Evolutionary conservation across 73 alveolate genomes (phyloP).

Genomic region (Tetrahymena elliotti): DNA sequence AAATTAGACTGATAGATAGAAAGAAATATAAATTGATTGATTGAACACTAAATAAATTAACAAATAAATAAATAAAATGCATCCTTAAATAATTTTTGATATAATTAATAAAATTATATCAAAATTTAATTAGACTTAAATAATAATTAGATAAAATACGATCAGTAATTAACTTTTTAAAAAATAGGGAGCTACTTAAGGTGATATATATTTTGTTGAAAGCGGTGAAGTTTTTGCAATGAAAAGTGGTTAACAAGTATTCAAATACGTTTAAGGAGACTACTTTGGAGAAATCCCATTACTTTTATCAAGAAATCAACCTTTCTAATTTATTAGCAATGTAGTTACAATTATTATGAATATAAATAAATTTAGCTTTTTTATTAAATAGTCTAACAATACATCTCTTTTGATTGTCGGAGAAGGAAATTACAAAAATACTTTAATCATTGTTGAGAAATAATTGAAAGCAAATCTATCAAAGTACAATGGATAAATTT

Average conservation of each 20-base stretch:
- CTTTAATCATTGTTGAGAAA: background rate
- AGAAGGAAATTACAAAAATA: background rate
- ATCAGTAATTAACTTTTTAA: background rate
- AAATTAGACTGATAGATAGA: too few relatives aligned
- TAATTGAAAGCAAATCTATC: background rate
- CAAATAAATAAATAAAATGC: too few relatives aligned
- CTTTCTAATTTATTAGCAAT: slow-evolving; percentile 14
- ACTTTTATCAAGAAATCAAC: background rate
- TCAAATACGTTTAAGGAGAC: background rate
- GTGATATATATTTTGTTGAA: background rate
- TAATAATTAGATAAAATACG: background rate
- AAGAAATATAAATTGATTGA: too few relatives aligned
- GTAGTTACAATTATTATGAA: background rate
- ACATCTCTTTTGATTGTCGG: background rate
- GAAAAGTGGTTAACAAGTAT: slow-evolving; percentile 10
- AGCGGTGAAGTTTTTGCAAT: background rate
- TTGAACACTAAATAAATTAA: too few relatives aligned
- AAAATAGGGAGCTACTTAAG: background rate
- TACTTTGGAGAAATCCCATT: slow-evolving; percentile 25
- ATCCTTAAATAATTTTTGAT: background rate
- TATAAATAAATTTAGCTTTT: too few relatives aligned
- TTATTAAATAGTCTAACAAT: background rate
- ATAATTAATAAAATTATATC: background rate
- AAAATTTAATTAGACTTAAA: background rate
- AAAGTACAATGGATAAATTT: background rate